Evolutionary conservation across 441 rosid species (phyloP), one percentile per base, ranked within the genome.

Genomic region (Raphanus hybrid): DNA sequence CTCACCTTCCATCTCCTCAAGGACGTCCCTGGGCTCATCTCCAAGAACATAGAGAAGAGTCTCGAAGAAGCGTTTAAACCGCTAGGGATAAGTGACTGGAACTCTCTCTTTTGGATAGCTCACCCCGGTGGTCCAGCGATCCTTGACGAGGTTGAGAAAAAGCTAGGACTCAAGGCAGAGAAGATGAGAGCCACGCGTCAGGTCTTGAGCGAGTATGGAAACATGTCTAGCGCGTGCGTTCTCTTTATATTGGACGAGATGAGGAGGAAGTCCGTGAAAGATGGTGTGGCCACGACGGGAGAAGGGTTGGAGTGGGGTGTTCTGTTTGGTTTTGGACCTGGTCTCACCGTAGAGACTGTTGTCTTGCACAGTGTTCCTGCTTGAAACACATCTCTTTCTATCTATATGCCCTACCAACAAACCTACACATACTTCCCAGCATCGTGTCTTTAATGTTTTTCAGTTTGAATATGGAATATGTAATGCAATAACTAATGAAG

Each of bases 241-340:
- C 57, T 84, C 50, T 79, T 84, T 34, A 74, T 82, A 6, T 32
- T 84, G 27, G 85, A 84, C 1, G 84, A 81, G 59, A 81, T 81
- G 84, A 79, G 83, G 72, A 81, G 57, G 71, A 81, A 78, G 80
- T 74, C 76, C 0, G 15, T 69, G 1, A 43, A 81, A 8, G 84
- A 81, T 39, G 84, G 86, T 60, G 79, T 66, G 14, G 34, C 37
- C 4, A 84, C 79, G 7, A 84, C 84, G 0, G 83, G 81, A 1
- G 84, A 84, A 61, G 86, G 86, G 50, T 67, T 84, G 67, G 83
- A 84, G n/a, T 81, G 86, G 86, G 86, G 86, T 8, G 86, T 84
- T 8, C 61, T 84, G 37, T 84, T 84, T 55, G 84, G 86, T 27
- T 81, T 84, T 67, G 86, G 86, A 37, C 86, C 86, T 3, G 86